Evolutionary conservation across 78 protist species (phyloP).

Genomic region (Chrysochromulina parva): DNA sequence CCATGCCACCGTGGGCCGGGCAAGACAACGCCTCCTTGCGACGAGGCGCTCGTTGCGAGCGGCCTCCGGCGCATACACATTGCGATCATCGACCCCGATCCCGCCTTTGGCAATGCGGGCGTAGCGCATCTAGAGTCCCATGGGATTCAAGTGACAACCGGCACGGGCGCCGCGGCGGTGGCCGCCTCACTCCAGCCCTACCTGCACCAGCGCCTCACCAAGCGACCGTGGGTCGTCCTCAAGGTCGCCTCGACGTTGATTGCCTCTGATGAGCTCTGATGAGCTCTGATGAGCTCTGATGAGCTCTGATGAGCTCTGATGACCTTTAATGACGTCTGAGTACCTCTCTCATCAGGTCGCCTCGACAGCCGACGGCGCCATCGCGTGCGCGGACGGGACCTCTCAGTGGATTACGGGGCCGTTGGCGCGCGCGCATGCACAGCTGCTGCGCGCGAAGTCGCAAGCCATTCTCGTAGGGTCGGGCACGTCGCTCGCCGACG

Average conservation of each 20-base stretch:
- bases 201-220: conserved; percentile 42
- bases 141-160: conserved; percentile 5
- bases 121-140: neutral
- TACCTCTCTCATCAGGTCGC: too few species aligned
- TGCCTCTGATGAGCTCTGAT: too few species aligned
- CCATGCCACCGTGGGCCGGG: conserved; percentile 55
- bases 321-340: too few species aligned
- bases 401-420: conserved; percentile 57
- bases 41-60: conserved; percentile 22
- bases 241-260: conserved; percentile 36
- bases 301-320: too few species aligned
- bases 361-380: conserved; percentile 25
- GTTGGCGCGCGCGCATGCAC: conserved; percentile 34
- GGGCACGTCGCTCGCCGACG: conserved; percentile 37
- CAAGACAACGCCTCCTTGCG: conserved; percentile 44
- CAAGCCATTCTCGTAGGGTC: conserved; percentile 56
- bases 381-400: conserved; percentile 50
- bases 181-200: conserved; percentile 40
- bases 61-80: conserved; percentile 31
- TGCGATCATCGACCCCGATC: conserved; percentile 50
- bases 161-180: neutral
- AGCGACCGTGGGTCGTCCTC: conserved; percentile 39
- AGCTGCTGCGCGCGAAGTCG: conserved; percentile 25
- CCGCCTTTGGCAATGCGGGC: conserved; percentile 29
- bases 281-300: too few species aligned